These are phyloP conservation scores for Adansonia grandidieri DNA, from an alignment of 441 rosid genomes.

Conservation along the genomic window DNA sequence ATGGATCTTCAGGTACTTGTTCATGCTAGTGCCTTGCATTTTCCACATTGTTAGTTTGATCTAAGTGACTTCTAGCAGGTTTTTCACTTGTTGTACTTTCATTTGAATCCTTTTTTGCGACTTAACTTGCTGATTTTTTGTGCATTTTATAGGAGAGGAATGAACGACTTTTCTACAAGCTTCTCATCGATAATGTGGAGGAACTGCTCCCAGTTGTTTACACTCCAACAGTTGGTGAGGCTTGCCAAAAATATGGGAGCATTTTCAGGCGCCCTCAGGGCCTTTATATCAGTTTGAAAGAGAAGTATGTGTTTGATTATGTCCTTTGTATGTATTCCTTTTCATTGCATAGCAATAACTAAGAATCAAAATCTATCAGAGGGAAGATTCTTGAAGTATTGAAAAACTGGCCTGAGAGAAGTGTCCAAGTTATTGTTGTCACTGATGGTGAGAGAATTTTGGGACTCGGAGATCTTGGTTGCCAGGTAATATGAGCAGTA, in stretches of 20 bases:
- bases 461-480: slow-evolving; percentile 96
- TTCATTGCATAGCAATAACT: slow-evolving; percentile 21
- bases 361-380: slow-evolving; percentile 43
- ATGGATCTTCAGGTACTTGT: slow-evolving; percentile 90
- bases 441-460: slow-evolving; percentile 92
- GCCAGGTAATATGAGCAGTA: slow-evolving; percentile 60
- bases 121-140: neutral
- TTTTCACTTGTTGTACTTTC: neutral
- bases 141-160: slow-evolving; percentile 69
- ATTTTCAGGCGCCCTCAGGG: slow-evolving; percentile 96
- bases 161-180: slow-evolving; percentile 87
- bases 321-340: neutral
- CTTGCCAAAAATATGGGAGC: slow-evolving; percentile 97
- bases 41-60: neutral
- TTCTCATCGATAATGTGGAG: slow-evolving; percentile 84
- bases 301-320: slow-evolving; percentile 56
- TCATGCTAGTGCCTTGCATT: neutral
- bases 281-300: slow-evolving; percentile 88
- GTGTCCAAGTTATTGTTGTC: slow-evolving; percentile 88
- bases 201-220: slow-evolving; percentile 91
- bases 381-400: slow-evolving; percentile 85
- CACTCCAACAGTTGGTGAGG: slow-evolving; percentile 97
- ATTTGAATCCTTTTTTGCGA: neutral
- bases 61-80: neutral
- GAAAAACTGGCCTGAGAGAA: slow-evolving; percentile 93